phyloP scores from a whole-genome alignment of 495 filamentous ascomycete species.

The Aspergillus sclerotiicarbonarius region DNA sequence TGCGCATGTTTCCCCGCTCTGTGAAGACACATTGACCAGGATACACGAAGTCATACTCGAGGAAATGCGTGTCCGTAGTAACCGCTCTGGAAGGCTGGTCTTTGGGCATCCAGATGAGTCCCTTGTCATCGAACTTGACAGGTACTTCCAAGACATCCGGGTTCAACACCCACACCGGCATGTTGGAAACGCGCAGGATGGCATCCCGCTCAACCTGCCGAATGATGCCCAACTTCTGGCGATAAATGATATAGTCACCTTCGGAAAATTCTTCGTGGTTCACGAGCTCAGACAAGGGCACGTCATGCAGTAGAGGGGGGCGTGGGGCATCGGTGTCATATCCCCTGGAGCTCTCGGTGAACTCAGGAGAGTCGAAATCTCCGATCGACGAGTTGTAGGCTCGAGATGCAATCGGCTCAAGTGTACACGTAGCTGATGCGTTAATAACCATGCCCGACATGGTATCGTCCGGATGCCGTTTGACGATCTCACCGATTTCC shows the following conservation, averaged over 20 bases:
- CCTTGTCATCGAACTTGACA: conserved; percentile 7
- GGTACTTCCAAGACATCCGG: conserved; percentile 15
- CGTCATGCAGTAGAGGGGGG: conserved; percentile 12
- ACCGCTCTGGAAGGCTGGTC: neutral
- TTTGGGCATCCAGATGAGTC: conserved; percentile 13
- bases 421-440: conserved; percentile 28
- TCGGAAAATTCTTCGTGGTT: conserved; percentile 17
- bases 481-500: conserved; percentile 43
- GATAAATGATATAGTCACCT: conserved; percentile 24
- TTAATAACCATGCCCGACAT: conserved; percentile 43
- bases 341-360: conserved; percentile 17
- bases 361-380: conserved; percentile 21
- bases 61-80: conserved; percentile 5
- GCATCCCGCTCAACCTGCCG: conserved; percentile 20
- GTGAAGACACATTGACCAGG: conserved; percentile 51
- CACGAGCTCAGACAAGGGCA: conserved; percentile 18
- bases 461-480: conserved; percentile 35
- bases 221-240: conserved; percentile 23
- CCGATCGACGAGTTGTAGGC: conserved; percentile 17
- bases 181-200: conserved; percentile 19
- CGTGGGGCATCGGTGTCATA: neutral
- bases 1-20: conserved; percentile 47
- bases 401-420: conserved; percentile 34
- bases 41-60: conserved; percentile 22
- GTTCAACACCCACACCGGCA: conserved; percentile 13